phyloP scores from a whole-genome alignment of 768 basidiomycete species.

The Phylloporus sp. region DNA sequence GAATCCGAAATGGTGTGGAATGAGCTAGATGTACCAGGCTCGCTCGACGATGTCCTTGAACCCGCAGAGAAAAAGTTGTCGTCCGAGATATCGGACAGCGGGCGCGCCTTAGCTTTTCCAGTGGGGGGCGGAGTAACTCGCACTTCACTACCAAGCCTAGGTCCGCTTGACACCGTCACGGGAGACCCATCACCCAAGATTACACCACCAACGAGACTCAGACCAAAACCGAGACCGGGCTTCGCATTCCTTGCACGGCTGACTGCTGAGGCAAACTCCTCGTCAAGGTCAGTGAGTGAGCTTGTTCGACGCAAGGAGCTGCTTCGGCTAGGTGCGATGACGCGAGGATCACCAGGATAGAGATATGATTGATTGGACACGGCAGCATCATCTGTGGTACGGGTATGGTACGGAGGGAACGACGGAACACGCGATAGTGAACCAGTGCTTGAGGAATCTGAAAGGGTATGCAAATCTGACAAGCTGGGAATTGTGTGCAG shows the following conservation, averaged over 20 bases:
- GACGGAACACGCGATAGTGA: constrained; percentile 43
- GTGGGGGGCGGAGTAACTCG: constrained; percentile 46
- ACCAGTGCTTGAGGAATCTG: constrained; percentile 38
- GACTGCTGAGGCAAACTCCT: constrained; percentile 48
- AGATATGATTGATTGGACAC: constrained; percentile 63
- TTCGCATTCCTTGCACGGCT: constrained; percentile 39
- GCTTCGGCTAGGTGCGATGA: constrained; percentile 65
- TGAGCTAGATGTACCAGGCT: constrained; percentile 28
- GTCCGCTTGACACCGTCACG: constrained; percentile 70
- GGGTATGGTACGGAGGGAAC: constrained; percentile 54
- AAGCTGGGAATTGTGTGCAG: constrained; percentile 68
- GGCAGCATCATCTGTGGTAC: constrained; percentile 71
- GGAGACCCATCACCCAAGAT: constrained; percentile 54
- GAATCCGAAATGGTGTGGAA: constrained; percentile 35
- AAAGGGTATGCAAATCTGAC: constrained; percentile 53
- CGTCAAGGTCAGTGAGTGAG: constrained; percentile 73
- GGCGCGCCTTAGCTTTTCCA: constrained; percentile 27
- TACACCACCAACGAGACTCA: constrained; percentile 39
- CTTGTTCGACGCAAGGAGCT: constrained; percentile 60
- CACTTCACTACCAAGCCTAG: constrained; percentile 41
- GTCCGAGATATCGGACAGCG: constrained; percentile 36
- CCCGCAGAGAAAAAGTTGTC: constrained; percentile 47
- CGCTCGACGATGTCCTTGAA: constrained; percentile 31
- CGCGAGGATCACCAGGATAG: constrained; percentile 69
- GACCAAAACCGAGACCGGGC: constrained; percentile 42